Conservation (phyloP, 208 protist genomes). For the Leishmania martiniquensis region DNA sequence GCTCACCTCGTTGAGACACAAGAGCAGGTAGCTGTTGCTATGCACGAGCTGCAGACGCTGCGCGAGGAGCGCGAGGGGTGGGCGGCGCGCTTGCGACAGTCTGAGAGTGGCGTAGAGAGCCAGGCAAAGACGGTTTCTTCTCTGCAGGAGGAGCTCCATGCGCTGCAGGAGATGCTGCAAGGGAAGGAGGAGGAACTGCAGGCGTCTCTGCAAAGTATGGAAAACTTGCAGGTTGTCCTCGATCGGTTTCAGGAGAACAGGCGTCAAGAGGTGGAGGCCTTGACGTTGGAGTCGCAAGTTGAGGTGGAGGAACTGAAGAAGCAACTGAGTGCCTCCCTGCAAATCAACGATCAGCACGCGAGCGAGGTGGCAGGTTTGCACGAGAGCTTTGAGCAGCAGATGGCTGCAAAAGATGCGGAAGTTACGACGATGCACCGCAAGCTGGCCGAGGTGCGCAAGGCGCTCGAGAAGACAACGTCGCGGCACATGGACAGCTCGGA, state of each 20-base stretch:
- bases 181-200: constrained; percentile 36
- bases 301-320: constrained; percentile 33
- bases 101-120: constrained; percentile 8
- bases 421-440: constrained; percentile 76
- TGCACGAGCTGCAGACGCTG: constrained; percentile 46
- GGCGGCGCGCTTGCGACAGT: constrained; percentile 19
- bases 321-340: constrained; percentile 15
- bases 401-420: constrained; percentile 66
- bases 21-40: constrained; percentile 27
- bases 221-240: constrained; percentile 39
- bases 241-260: constrained; percentile 35
- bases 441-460: constrained; percentile 67
- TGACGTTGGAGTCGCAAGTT: constrained; percentile 28
- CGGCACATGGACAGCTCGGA: constrained; percentile 59
- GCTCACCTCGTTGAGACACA: constrained; percentile 35
- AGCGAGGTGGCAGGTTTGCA: constrained; percentile 5
- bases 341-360: constrained; percentile 19
- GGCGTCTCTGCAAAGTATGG: constrained; percentile 11
- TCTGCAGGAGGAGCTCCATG: constrained; percentile 48
- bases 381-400: constrained; percentile 23
- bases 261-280: constrained; percentile 26
- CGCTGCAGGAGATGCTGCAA: constrained; percentile 35
- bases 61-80: constrained; percentile 49
- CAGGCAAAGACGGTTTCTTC: constrained; percentile 19
- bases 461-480: constrained; percentile 60